Conservation (phyloP, 2,329 filamentous ascomycete species). For the Orbilia javanica region DNA sequence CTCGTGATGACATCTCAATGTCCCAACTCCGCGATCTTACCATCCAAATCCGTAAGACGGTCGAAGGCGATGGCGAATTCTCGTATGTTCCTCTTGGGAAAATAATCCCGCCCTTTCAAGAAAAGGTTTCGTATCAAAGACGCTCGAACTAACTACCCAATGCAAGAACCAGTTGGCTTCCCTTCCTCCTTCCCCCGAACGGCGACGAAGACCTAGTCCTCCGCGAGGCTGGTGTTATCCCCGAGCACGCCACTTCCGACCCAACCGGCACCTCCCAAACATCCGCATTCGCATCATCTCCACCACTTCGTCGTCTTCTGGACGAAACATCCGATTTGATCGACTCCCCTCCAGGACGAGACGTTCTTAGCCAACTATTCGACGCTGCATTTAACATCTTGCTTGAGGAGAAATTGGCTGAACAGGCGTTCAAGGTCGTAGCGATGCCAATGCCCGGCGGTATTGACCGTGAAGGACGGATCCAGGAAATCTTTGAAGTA, state of each 20-base stretch:
- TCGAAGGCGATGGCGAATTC: slow-evolving; percentile 74
- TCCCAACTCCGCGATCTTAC: slow-evolving; percentile 83
- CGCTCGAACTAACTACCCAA: slow-evolving; percentile 48
- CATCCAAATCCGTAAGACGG: slow-evolving; percentile 82
- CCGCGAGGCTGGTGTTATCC: slow-evolving; percentile 81
- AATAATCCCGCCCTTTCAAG: slow-evolving; percentile 29
- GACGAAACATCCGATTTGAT: slow-evolving; percentile 97
- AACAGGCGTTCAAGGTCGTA: slow-evolving; percentile 79
- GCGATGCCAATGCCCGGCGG: slow-evolving; percentile 62
- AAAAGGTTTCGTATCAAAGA: slow-evolving; percentile 59
- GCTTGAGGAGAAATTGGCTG: slow-evolving; percentile 83
- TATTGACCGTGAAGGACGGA: slow-evolving; percentile 62
- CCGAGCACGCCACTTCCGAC: slow-evolving; percentile 67
- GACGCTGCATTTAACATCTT: slow-evolving; percentile 88
- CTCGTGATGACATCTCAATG: slow-evolving; percentile 86
- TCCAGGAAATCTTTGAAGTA: slow-evolving; percentile 70
- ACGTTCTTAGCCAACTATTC: slow-evolving; percentile 86
- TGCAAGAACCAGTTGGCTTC: slow-evolving; percentile 78
- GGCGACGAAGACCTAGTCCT: slow-evolving; percentile 87
- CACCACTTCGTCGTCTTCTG: slow-evolving; percentile 81
- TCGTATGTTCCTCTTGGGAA: slow-evolving; percentile 37
- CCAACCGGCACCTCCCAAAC: slow-evolving; percentile 63
- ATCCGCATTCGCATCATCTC: slow-evolving; percentile 66
- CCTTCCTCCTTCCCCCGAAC: slow-evolving; percentile 82
- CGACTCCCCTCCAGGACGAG: slow-evolving; percentile 89